Evolutionary conservation across 495 filamentous ascomycete species (phyloP).

Genomic region (Glonium stellatum): DNA sequence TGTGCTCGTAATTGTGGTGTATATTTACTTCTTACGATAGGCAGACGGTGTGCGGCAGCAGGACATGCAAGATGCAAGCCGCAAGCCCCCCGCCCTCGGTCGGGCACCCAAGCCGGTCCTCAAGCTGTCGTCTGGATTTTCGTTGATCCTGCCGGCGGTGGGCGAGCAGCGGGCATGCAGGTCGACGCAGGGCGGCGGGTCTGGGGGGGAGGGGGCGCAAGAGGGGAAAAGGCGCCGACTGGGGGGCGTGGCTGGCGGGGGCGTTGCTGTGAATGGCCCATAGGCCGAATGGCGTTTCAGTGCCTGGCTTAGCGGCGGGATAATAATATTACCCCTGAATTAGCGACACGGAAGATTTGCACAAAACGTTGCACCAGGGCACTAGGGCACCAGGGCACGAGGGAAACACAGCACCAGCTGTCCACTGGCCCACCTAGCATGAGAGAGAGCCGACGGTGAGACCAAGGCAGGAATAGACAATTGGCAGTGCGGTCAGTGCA

Average conservation of each 20-base stretch:
- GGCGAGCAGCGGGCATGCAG: not conserved
- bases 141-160: not conserved
- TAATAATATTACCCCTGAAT: not conserved
- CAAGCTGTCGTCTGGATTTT: not conserved
- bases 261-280: not conserved
- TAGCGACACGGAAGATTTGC: not conserved
- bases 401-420: not conserved
- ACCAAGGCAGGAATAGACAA: not conserved
- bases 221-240: not conserved
- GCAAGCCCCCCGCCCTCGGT: not conserved
- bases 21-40: slow-evolving; percentile 1
- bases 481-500: not conserved
- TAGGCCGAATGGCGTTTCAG: not conserved
- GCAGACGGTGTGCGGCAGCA: not conserved
- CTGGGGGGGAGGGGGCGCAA: not conserved
- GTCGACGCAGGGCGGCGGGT: not conserved
- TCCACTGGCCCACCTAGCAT: not conserved
- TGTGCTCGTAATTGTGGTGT: not conserved
- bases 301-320: not conserved
- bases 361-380: not conserved
- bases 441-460: not conserved
- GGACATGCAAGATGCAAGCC: not conserved
- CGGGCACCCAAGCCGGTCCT: too few species aligned
- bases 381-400: too few species aligned
- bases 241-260: not conserved